Percentiles rank a stretch among this genome's conserved stretches.
Conservation (phyloP, 768 basidiomycete species). For the Agaricus blazei region DNA sequence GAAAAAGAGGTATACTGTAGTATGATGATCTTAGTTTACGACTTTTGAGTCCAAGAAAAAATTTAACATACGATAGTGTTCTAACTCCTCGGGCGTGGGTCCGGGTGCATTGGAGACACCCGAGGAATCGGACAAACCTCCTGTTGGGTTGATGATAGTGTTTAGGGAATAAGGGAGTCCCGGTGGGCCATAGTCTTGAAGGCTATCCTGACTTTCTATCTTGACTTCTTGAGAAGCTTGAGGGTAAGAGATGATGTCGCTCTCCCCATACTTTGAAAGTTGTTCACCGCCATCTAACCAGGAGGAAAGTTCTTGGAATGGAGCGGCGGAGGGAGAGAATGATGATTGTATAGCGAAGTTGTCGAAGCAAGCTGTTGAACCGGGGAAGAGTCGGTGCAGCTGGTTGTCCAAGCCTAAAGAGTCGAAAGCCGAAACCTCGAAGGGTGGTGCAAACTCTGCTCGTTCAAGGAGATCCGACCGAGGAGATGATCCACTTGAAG, state of each 20-base stretch:
- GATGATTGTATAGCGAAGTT: constrained; percentile 14
- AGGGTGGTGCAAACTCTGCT: constrained; percentile 17
- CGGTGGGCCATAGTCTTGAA: constrained; percentile 12
- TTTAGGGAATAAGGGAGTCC: not conserved
- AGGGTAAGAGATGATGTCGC: constrained; percentile 17
- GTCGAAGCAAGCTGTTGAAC: constrained; percentile 16
- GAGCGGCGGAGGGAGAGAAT: constrained; percentile 20
- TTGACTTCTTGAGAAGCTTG: constrained; percentile 4
- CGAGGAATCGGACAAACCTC: constrained; percentile 25
- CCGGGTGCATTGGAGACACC: constrained; percentile 21
- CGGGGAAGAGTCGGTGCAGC: constrained; percentile 29
- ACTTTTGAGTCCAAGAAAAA: constrained; percentile 1
- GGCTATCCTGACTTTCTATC: constrained; percentile 16
- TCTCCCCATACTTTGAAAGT: constrained; percentile 23
- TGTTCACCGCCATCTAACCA: constrained; percentile 33
- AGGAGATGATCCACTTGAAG: constrained; percentile 34
- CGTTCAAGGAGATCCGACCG: constrained; percentile 33
- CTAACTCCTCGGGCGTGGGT: constrained; percentile 42
- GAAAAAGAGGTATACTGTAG: constrained; percentile 49
- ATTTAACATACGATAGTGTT: constrained; percentile 48
- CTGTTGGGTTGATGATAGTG: not conserved
- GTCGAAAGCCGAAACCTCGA: constrained; percentile 13
- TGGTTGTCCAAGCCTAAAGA: constrained; percentile 29
- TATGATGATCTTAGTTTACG: constrained; percentile 6
- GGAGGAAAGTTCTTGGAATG: constrained; percentile 23